These are phyloP conservation scores for Quercus mongolica DNA, from an alignment of 306 rosid genomes.

Conservation along the genomic window DNA sequence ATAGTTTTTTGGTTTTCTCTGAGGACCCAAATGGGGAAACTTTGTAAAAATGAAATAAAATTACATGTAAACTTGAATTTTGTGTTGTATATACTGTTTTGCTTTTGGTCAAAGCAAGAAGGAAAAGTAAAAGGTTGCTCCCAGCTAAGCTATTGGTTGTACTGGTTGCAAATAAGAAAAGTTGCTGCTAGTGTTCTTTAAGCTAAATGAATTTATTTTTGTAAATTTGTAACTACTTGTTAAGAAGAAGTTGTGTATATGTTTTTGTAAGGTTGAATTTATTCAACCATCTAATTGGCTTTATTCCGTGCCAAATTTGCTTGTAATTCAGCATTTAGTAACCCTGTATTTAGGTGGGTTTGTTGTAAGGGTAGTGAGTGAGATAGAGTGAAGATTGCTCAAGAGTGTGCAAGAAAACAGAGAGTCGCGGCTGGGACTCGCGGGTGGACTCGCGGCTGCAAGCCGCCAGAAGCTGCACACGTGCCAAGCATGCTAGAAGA, in stretches of 20 bases:
- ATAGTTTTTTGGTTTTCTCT: not conserved
- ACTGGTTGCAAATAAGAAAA: not conserved
- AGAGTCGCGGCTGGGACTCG: no score
- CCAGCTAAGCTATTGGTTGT: not conserved
- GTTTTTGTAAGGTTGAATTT: no score
- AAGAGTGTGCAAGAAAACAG: no score
- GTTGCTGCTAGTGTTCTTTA: not conserved
- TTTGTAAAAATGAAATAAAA: not conserved
- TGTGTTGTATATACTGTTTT: not conserved
- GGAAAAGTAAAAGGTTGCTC: not conserved
- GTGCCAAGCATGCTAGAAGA: no score
- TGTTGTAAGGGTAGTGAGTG: no score
- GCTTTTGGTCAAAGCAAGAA: not conserved
- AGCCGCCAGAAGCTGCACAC: no score
- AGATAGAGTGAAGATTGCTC: no score
- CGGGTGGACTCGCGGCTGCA: no score
- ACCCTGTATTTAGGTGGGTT: no score
- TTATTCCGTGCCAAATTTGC: no score
- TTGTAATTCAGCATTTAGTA: no score
- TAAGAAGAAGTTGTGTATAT: not conserved
- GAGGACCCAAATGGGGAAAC: not conserved
- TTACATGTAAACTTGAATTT: not conserved
- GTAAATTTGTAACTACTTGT: not conserved
- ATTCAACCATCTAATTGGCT: no score
- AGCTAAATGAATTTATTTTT: not conserved